Percentiles rank a stretch among this genome's conserved stretches.
Evolutionary conservation across 257 asterid species (phyloP).

Genomic region (Ligustrum vulgare): DNA sequence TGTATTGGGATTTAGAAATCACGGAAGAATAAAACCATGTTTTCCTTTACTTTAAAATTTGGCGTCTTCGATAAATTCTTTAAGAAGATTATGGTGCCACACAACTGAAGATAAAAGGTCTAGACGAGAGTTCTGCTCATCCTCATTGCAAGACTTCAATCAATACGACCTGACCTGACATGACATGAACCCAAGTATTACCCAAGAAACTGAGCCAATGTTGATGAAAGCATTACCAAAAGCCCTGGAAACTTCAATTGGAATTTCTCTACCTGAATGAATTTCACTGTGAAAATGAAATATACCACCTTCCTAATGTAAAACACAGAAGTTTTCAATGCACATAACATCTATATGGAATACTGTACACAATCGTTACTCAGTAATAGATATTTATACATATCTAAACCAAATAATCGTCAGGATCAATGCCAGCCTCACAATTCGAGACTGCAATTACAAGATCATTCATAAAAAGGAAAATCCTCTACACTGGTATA

Average conservation of each 20-base stretch:
- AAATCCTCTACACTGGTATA: constrained; percentile 19
- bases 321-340: not conserved
- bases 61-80: too few species aligned
- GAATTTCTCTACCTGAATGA: not conserved
- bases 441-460: constrained; percentile 13
- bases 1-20: too few species aligned
- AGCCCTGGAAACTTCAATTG: not conserved
- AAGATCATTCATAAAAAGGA: not conserved
- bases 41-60: too few species aligned
- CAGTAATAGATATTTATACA: not conserved
- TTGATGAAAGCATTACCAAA: not conserved
- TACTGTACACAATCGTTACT: not conserved
- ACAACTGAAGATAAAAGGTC: too few species aligned
- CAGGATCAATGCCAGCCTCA: not conserved
- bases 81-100: too few species aligned
- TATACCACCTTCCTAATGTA: not conserved
- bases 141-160: too few species aligned
- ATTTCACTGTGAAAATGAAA: not conserved
- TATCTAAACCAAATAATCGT: not conserved
- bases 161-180: not conserved
- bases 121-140: too few species aligned
- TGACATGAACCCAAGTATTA: not conserved
- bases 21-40: too few species aligned
- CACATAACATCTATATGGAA: not conserved
- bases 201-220: not conserved